Evolutionary conservation across 176 grass and related monocot genomes (phyloP).

Genomic region (maize (Zea mays)): Zm-B73-REFERENCE-NAM-5.0 NC_050104.1:122665501-122666000

Average conservation of each 20-base stretch:
- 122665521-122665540: neutral
- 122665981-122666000: conserved; percentile 9
- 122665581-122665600: conserved; percentile 16
- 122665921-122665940: neutral
- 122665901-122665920: neutral
- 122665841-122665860: conserved; percentile 16
- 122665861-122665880: conserved; percentile 24
- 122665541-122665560: neutral
- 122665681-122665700: conserved; percentile 10
- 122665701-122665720: neutral
- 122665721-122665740: neutral
- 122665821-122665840: conserved; percentile 98
- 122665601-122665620: conserved; percentile 32
- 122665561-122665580: neutral
- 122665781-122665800: conserved; percentile 69
- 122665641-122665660: conserved; percentile 7
- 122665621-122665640: neutral
- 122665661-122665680: conserved; percentile 19
- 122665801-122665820: conserved; percentile 82
- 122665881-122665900: neutral
- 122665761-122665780: neutral
- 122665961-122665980: neutral
- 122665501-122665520: too few relatives aligned
- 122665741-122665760: conserved; percentile 22
- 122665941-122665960: neutral